A percentile compares a stretch with the other conserved stretches of the same genome.
Conservation (phyloP, 2,329 filamentous ascomycete genomes). For the Pyricularia pennisetigena region DNA sequence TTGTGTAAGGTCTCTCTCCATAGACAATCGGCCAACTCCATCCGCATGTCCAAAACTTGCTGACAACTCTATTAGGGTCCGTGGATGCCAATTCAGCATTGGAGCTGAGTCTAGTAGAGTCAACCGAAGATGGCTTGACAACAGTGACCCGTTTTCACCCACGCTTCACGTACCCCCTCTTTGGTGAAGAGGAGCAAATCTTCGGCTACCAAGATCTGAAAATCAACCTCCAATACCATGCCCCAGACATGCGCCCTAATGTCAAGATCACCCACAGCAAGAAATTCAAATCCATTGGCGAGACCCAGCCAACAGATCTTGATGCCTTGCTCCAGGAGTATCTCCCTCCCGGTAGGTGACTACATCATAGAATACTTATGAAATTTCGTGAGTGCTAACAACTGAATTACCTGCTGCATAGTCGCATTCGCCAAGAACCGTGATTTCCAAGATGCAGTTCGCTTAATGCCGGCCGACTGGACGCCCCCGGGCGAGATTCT, state of each 20-base stretch:
- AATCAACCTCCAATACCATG: conserved; percentile 60
- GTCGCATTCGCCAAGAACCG: conserved; percentile 55
- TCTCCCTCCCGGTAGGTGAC: conserved; percentile 52
- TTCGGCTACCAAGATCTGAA: conserved; percentile 80
- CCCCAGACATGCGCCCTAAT: conserved; percentile 68
- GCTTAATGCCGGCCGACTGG: conserved; percentile 34
- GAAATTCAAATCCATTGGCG: conserved; percentile 59
- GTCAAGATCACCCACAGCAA: conserved; percentile 61
- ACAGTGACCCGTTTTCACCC: conserved; percentile 67
- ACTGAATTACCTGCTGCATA: conserved; percentile 17
- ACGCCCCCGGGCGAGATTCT: conserved; percentile 69
- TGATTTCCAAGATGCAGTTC: conserved; percentile 53
- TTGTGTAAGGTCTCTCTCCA: not conserved
- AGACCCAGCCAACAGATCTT: conserved; percentile 61
- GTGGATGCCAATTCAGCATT: conserved; percentile 52
- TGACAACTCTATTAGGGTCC: conserved; percentile 35
- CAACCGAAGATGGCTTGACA: conserved; percentile 38
- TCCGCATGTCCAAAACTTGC: not conserved
- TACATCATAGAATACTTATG: not conserved
- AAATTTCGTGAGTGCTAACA: conserved; percentile 9
- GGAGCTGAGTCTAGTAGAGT: conserved; percentile 47
- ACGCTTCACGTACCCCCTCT: conserved; percentile 82
- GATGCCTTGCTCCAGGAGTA: conserved; percentile 52
- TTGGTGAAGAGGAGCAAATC: conserved; percentile 85
- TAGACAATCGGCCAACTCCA: not conserved